Evolutionary conservation across 108 stramenopile species (phyloP).

Genomic region (Craspedostauros australis): DNA sequence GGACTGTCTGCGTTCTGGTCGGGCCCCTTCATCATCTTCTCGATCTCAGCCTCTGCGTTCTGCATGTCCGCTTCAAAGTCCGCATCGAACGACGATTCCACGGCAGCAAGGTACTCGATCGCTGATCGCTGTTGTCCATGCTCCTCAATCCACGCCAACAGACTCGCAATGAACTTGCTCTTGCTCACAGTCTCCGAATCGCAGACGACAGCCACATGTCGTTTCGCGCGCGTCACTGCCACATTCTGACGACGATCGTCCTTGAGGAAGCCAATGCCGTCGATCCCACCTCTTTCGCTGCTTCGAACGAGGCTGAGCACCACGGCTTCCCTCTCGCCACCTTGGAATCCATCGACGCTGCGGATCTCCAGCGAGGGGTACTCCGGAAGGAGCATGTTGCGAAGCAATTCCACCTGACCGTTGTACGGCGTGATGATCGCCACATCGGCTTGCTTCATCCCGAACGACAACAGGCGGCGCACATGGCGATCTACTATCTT

Average conservation of each 20-base stretch:
- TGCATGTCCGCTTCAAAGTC: conserved; percentile 26
- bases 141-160: conserved; percentile 73
- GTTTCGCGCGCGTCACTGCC: conserved; percentile 94
- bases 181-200: conserved; percentile 81
- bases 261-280: conserved; percentile 91
- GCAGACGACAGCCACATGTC: conserved; percentile 73
- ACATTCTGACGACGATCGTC: conserved; percentile 95
- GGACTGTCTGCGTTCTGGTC: conserved; percentile 3
- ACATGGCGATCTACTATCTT: conserved; percentile 71
- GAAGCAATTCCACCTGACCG: conserved; percentile 90
- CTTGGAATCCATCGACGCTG: conserved; percentile 98
- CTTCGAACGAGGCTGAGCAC: conserved; percentile 93
- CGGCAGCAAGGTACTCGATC: conserved; percentile 32
- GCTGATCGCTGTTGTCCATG: conserved; percentile 72
- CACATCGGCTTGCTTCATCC: conserved; percentile 72
- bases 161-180: conserved; percentile 55
- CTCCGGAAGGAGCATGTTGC: conserved; percentile 49
- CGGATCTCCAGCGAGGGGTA: conserved; percentile 80
- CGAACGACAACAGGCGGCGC: conserved; percentile 49
- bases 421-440: conserved; percentile 99
- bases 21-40: conserved; percentile 11
- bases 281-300: conserved; percentile 43
- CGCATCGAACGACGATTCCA: neutral
- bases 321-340: conserved; percentile 96
- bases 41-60: conserved; percentile 25